Evolutionary conservation across 2,329 filamentous ascomycete species (phyloP).

Genomic region (Alternaria hordeiaustralica): DNA sequence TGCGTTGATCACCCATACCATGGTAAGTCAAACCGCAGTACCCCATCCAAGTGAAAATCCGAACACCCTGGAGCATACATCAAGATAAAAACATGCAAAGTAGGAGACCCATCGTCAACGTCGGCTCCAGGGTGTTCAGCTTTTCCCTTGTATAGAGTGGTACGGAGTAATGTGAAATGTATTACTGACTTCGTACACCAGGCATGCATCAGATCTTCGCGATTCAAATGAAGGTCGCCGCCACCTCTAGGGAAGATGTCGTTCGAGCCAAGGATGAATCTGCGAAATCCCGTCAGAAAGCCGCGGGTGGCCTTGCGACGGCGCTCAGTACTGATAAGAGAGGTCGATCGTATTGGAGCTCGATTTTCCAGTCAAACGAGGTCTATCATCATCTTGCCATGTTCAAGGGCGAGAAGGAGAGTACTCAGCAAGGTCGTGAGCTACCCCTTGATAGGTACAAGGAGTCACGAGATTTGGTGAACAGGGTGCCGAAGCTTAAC

Average conservation of each 20-base stretch:
- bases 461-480: constrained; percentile 68
- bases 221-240: constrained; percentile 57
- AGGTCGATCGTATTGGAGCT: constrained; percentile 68
- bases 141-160: not conserved
- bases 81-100: not conserved
- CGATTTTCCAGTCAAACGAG: constrained; percentile 76
- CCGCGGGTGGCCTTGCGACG: constrained; percentile 72
- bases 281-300: constrained; percentile 74
- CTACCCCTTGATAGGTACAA: constrained; percentile 67
- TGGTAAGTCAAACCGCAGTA: constrained; percentile 44
- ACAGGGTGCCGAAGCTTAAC: constrained; percentile 66
- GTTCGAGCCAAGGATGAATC: constrained; percentile 74
- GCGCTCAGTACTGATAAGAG: constrained; percentile 62
- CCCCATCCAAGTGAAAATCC: not conserved
- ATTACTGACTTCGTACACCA: not conserved
- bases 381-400: constrained; percentile 68
- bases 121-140: not conserved
- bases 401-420: constrained; percentile 67
- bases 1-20: constrained; percentile 95
- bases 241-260: constrained; percentile 56
- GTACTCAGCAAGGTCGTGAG: constrained; percentile 69
- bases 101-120: not conserved
- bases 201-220: constrained; percentile 96
- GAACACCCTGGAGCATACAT: not conserved
- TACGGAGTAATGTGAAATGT: rapidly evolving